Conservation (phyloP, 257 asterid species). For the Solanum bulbocastanum region DNA sequence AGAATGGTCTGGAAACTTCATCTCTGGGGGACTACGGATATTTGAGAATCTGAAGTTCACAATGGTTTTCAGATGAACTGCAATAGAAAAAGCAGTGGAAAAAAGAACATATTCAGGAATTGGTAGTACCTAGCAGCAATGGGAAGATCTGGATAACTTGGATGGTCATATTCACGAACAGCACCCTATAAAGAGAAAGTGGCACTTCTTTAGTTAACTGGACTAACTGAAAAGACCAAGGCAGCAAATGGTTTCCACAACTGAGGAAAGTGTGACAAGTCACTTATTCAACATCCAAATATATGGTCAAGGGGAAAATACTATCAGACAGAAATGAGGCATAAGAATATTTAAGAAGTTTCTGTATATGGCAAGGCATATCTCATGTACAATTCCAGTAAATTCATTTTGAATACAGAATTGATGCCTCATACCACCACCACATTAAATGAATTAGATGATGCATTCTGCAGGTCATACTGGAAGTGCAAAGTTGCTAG, state of each 20-base stretch:
- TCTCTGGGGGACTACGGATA: slow-evolving; percentile 19
- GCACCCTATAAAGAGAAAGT: slow-evolving; percentile 36
- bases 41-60: slow-evolving; percentile 34
- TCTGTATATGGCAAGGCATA: not conserved
- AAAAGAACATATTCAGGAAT: not conserved
- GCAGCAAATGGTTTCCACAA: not conserved
- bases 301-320: not conserved
- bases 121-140: slow-evolving; percentile 42
- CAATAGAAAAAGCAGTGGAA: not conserved
- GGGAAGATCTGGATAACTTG: slow-evolving; percentile 43
- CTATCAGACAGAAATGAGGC: not conserved
- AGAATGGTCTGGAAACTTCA: slow-evolving; percentile 14
- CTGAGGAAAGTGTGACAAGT: not conserved
- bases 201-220: not conserved
- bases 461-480: not conserved
- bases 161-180: slow-evolving; percentile 42
- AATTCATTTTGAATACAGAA: not conserved
- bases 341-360: not conserved
- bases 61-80: not conserved
- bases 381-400: not conserved
- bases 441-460: not conserved
- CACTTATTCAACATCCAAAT: not conserved
- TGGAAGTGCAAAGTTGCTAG: not conserved
- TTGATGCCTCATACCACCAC: not conserved
- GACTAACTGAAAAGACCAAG: not conserved